A percentile compares a stretch with the other conserved stretches of the same genome.
Conservation (phyloP, 164 flowering plant genomes). For the Litsea cubeba region DNA sequence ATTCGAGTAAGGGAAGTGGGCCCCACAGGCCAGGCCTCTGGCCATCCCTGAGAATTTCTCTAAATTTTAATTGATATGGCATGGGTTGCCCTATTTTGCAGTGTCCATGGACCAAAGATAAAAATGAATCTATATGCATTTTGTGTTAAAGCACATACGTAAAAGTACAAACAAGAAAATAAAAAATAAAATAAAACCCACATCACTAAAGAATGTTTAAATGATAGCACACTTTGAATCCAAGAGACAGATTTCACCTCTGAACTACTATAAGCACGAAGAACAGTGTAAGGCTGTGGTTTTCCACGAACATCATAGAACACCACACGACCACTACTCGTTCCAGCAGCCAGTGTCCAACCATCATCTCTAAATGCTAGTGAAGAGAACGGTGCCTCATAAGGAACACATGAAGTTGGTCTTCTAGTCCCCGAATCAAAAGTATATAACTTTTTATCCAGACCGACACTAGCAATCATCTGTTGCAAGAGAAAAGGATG, state of each 20-base stretch:
- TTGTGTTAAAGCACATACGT: not conserved
- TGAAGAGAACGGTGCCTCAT: constrained; percentile 92
- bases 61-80: too few relatives aligned
- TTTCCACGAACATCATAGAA: constrained; percentile 97
- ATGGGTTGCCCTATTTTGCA: too few relatives aligned
- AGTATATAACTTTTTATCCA: constrained; percentile 85
- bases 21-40: too few relatives aligned
- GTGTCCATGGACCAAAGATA: too few relatives aligned
- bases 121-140: not conserved
- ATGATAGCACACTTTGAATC: not conserved
- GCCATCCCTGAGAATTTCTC: too few relatives aligned
- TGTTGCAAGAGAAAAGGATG: constrained; percentile 18
- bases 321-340: constrained; percentile 79
- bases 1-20: too few relatives aligned
- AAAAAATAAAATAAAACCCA: not conserved
- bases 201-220: not conserved
- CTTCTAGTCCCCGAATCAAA: constrained; percentile 74
- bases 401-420: constrained; percentile 56
- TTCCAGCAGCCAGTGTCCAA: constrained; percentile 86
- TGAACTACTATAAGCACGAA: constrained; percentile 79
- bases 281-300: constrained; percentile 80
- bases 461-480: constrained; percentile 81
- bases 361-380: constrained; percentile 94
- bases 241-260: constrained; percentile 45
- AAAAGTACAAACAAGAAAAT: not conserved